Evolutionary conservation across 2,329 filamentous ascomycete genomes (phyloP), one percentile per base, ranked within the genome.

Genomic region (Aspergillus phoenicis): DNA sequence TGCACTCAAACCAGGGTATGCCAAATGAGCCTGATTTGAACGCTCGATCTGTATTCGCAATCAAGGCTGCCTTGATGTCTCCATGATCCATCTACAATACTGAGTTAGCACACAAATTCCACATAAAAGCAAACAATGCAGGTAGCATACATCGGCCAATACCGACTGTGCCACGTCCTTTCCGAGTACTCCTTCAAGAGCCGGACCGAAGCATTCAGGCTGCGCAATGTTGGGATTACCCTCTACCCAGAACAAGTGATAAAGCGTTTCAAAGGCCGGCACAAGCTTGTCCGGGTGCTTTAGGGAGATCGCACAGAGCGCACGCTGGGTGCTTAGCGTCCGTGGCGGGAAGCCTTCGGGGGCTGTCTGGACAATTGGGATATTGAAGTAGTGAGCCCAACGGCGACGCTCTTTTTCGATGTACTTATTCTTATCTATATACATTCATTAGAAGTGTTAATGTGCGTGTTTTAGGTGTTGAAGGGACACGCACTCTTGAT

Each of bases 1-100:
- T 84, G 57, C 84, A 85, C 71, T 77, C 74, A 68, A 86, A 84
- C 82, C 84, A 88, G 2, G 86, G 86, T 57, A 88, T 68, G 1
- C 86, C 86, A 76, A 89, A 89, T 1, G 83, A 84, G 1, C 84
- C 86, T 24, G 81, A 77, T 24, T 75, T 72, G 24, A 87, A 76
- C 1, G 84, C 83, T 54, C 70, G 64, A 13, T 85, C 78, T 1
- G 84, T 86, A 60, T 85, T 85, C 24, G 73, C 73, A 5, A 63
- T 68, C 66, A 88, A 67, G 30, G 68, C 61, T 17, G 76, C 72
- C 73, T 87, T 87, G 41, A 77, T 76, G 47, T 82, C 79, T 5
- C 69, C 60, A n/a, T 70, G 63, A 15, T 58, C 65, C 48, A 67
- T 64, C 69, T 74, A 59, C 55, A 41, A 15, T 59, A 4, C 10